Base-by-base conservation (phyloP, 2,329 filamentous ascomycete genomes). In the Scedosporium minutisporum region DNA sequence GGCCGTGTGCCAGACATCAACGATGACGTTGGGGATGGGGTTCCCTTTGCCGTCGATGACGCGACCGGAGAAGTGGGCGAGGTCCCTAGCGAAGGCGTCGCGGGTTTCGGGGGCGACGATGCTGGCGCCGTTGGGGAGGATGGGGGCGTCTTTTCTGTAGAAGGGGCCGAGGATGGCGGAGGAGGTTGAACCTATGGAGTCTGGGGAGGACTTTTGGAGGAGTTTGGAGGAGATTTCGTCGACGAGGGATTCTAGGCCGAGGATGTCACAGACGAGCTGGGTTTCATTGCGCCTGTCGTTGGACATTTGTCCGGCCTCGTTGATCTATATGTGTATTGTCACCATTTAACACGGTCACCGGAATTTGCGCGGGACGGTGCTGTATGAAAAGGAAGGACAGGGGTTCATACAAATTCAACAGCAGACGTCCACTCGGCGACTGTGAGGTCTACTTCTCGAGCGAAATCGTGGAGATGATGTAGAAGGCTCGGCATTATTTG, bases 91-190 rank as follows among this genome's bases (percentile, higher is more conserved):
- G 57, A 59, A 59, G 25, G 78, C 77, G 61, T 73, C 63, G 5
- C 82, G 81, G 65, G 77, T 78, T 65, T 80, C 72, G 63, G 76
- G 77, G 21, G 87, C 23, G 14, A 59, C 79, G 65, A 95, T 90
- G 68, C 79, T 86, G 57, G 80, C 82, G 59, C 89, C 91, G 70
- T 89, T 89, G n/a, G 84, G 75, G 57, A 87, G 82, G 63, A 82
- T 76, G 4, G 91, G 90, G 0, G 90, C 85, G 67, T 92, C 82
- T 53, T 85, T 81, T 5, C 90, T 83, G 84, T 90, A 96, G 77
- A 96, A 96, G 1, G 91, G 91, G 0, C 91, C 91, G 0, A 96
- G 82, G 66, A 96, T 91, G 48, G 91, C 86, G 3, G 89, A 89
- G 2, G 89, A 84, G 4, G 90, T 95, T 10, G 86, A 79, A 14